Evolutionary conservation across 306 rosid genomes (phyloP).

Genomic region (Dalbergia oliveri): DNA sequence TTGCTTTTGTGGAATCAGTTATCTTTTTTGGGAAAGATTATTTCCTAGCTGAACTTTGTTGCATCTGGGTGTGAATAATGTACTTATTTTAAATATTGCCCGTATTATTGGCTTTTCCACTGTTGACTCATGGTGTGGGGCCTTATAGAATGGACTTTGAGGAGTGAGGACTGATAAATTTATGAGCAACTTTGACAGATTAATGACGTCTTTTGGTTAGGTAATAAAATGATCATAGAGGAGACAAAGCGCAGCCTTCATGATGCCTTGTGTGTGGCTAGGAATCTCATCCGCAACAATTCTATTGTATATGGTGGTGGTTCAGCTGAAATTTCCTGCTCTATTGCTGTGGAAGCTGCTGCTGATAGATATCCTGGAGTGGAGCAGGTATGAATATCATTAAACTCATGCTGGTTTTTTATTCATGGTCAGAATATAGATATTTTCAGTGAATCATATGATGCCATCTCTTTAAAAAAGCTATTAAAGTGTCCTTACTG

Average conservation of each 20-base stretch:
- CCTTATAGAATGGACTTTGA: background rate
- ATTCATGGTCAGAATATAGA: background rate
- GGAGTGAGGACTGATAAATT: background rate
- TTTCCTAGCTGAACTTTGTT: background rate
- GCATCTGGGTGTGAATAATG: conserved; percentile 4
- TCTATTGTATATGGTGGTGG: conserved; percentile 99
- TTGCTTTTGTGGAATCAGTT: conserved; percentile 10
- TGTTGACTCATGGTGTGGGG: background rate
- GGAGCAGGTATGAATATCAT: conserved; percentile 73
- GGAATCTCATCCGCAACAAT: conserved; percentile 97
- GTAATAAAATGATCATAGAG: conserved; percentile 98
- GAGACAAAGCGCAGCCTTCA: conserved; percentile 98
- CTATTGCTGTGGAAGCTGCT: conserved; percentile 91
- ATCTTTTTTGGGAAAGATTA: background rate
- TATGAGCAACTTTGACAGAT: conserved; percentile 26
- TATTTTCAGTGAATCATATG: background rate
- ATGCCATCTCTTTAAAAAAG: background rate
- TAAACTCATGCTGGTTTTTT: background rate
- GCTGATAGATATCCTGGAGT: conserved; percentile 94
- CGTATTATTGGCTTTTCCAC: background rate
- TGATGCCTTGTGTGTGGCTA: conserved; percentile 95
- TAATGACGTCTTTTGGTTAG: conserved; percentile 55
- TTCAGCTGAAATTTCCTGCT: conserved; percentile 89
- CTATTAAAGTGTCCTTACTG: background rate
- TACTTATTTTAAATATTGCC: background rate